phyloP scores from a whole-genome alignment of 352 stramenopile genomes.

The Globisporangium solare region DNA sequence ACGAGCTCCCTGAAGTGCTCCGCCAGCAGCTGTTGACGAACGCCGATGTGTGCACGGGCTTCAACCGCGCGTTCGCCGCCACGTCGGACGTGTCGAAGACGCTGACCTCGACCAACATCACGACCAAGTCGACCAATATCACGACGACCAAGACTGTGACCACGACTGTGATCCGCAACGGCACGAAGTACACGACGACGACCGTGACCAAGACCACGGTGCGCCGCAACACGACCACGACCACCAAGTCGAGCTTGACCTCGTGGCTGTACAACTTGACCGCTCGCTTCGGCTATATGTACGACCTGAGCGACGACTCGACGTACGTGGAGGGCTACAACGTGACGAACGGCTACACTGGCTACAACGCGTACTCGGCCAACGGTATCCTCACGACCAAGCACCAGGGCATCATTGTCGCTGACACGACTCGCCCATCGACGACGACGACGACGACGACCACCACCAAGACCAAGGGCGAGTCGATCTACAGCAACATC shows the following conservation, averaged over 20 bases:
- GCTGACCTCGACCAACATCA: slow-evolving; percentile 27
- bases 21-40: slow-evolving; percentile 62
- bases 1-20: slow-evolving; percentile 54
- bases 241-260: slow-evolving; percentile 15
- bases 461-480: slow-evolving; percentile 21
- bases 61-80: slow-evolving; percentile 38
- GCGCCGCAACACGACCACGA: slow-evolving; percentile 30
- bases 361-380: slow-evolving; percentile 32
- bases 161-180: slow-evolving; percentile 43
- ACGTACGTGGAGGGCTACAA: slow-evolving; percentile 29
- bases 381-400: slow-evolving; percentile 43
- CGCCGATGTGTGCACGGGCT: slow-evolving; percentile 55
- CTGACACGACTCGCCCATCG: slow-evolving; percentile 17
- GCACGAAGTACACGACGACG: slow-evolving; percentile 49
- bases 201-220: slow-evolving; percentile 37
- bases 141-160: slow-evolving; percentile 40
- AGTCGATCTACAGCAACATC: slow-evolving; percentile 31
- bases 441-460: slow-evolving; percentile 20
- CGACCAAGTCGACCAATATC: slow-evolving; percentile 39
- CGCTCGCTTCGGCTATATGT: slow-evolving; percentile 36
- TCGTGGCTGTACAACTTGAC: slow-evolving; percentile 33
- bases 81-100: slow-evolving; percentile 32
- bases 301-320: slow-evolving; percentile 36
- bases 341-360: slow-evolving; percentile 44
- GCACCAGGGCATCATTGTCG: slow-evolving; percentile 42